A percentile compares a stretch with the other conserved stretches of the same genome.
These are phyloP conservation scores for Podaxis pistillaris DNA, from an alignment of 768 basidiomycete genomes.

Conservation along the genomic window DNA sequence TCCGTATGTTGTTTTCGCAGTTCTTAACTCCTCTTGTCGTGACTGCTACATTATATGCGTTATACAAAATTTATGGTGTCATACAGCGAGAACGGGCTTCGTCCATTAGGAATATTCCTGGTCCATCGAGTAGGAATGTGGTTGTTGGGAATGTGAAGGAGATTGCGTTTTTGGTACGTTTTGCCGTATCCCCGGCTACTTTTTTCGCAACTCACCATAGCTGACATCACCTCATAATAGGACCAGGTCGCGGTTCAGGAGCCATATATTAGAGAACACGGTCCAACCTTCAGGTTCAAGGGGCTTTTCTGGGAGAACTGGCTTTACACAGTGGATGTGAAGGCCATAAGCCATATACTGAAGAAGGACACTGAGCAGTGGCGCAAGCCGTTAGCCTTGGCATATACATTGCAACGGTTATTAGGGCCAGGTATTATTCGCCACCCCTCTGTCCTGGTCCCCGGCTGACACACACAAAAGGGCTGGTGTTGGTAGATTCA, in stretches of 20 bases:
- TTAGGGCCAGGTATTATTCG: slow-evolving; percentile 36
- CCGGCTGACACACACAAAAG: slow-evolving; percentile 24
- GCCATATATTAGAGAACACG: not conserved
- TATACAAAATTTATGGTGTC: slow-evolving; percentile 1
- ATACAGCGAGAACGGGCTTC: slow-evolving; percentile 14
- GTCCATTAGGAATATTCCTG: slow-evolving; percentile 16
- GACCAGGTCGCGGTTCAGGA: not conserved
- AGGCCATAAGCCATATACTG: slow-evolving; percentile 62
- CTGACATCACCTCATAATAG: not conserved
- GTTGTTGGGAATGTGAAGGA: slow-evolving; percentile 7
- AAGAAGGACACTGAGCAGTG: slow-evolving; percentile 48
- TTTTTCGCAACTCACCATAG: not conserved
- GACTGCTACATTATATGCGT: not conserved
- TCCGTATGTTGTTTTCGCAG: not conserved
- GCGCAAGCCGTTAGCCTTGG: slow-evolving; percentile 45
- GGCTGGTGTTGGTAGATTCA: slow-evolving; percentile 47
- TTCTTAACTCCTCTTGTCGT: not conserved
- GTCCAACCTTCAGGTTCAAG: slow-evolving; percentile 13
- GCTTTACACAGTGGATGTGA: slow-evolving; percentile 57
- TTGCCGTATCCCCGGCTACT: not conserved
- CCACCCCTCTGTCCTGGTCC: not conserved
- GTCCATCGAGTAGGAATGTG: slow-evolving; percentile 2
- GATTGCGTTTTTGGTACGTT: not conserved
- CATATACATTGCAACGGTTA: slow-evolving; percentile 36
- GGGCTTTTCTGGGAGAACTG: slow-evolving; percentile 21